These are phyloP conservation scores for Orbilia javanica DNA, from an alignment of 2,329 filamentous ascomycete genomes.

Conservation along the genomic window DNA sequence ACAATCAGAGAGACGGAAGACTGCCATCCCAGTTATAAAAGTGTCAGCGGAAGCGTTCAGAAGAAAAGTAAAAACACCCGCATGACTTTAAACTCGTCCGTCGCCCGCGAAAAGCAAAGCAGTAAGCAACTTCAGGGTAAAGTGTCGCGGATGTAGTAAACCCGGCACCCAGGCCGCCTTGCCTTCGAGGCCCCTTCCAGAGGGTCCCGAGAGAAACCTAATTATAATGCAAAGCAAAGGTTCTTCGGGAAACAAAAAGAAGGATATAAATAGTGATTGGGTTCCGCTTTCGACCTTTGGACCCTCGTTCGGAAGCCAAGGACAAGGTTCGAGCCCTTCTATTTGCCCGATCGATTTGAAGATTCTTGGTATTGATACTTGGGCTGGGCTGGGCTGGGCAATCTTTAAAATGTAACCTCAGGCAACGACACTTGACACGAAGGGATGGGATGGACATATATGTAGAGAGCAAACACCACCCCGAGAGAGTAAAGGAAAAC, in stretches of 20 bases:
- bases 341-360: constrained; percentile 18
- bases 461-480: not conserved
- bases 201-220: not conserved
- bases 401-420: constrained; percentile 45
- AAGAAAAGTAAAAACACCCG: constrained; percentile 35
- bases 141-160: constrained; percentile 14
- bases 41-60: constrained; percentile 28
- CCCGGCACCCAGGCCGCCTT: not conserved
- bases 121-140: constrained; percentile 4
- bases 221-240: constrained; percentile 5
- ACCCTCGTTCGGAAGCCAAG: constrained; percentile 35
- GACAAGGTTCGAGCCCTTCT: constrained; percentile 11
- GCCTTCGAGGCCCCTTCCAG: not conserved
- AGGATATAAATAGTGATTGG: constrained; percentile 34
- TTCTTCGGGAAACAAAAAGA: not conserved
- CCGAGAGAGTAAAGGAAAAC: not conserved
- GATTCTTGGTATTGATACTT: constrained; percentile 22
- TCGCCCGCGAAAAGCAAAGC: not conserved
- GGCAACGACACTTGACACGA: constrained; percentile 17
- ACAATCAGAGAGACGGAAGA: constrained; percentile 47
- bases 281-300: constrained; percentile 24
- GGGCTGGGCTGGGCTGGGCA: constrained; percentile 23
- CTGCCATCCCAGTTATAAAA: constrained; percentile 39
- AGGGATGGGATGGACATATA: not conserved
- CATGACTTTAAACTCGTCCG: constrained; percentile 3